Conservation (phyloP, 495 filamentous ascomycete species). For the Aspergillus heteromorphus region DNA sequence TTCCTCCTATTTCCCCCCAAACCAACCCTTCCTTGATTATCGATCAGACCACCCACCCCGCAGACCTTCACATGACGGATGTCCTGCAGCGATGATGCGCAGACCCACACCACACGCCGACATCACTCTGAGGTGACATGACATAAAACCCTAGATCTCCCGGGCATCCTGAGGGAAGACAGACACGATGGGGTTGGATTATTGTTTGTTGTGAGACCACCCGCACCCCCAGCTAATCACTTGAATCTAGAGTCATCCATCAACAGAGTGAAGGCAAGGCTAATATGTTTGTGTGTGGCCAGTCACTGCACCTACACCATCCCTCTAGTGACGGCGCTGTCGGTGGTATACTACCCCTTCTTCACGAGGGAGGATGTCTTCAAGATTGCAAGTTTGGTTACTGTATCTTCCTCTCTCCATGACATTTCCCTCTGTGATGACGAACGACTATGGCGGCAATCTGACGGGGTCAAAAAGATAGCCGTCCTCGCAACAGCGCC, state of each 20-base stretch:
- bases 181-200: background rate
- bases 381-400: conserved; percentile 51
- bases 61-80: too few species aligned
- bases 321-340: conserved; percentile 53
- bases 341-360: conserved; percentile 51
- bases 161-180: background rate
- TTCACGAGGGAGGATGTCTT: conserved; percentile 52
- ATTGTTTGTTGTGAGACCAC: background rate
- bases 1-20: too few species aligned
- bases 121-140: too few species aligned
- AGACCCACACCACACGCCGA: too few species aligned
- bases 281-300: too few species aligned
- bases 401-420: conserved; percentile 25
- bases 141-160: background rate
- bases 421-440: too few species aligned
- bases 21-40: too few species aligned
- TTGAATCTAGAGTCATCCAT: background rate
- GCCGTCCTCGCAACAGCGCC: conserved; percentile 58
- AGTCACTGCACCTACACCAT: conserved; percentile 67
- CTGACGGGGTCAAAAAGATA: conserved; percentile 27
- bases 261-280: background rate
- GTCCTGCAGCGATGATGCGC: too few species aligned
- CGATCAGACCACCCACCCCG: too few species aligned
- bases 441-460: background rate
- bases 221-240: too few species aligned